These are phyloP conservation scores for Talaromyces sp. DNA, from an alignment of 2,329 filamentous ascomycete genomes.

Conservation along the genomic window DNA sequence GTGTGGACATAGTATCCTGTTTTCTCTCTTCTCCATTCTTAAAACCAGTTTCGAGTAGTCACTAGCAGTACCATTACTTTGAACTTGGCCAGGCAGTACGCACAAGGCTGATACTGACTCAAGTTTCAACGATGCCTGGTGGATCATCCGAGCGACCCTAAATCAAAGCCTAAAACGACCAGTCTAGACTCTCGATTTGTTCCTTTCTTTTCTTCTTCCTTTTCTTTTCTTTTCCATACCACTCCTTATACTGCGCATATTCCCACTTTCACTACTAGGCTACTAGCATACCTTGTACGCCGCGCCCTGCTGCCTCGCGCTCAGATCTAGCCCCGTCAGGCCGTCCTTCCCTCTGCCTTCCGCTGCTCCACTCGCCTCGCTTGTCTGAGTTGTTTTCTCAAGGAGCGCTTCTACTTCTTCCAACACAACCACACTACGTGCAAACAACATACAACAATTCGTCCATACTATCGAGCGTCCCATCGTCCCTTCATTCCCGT, in stretches of 20 bases:
- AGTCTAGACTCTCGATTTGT: slow-evolving; percentile 2
- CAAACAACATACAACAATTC: not conserved
- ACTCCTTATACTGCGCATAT: not conserved
- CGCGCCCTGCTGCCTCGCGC: not conserved
- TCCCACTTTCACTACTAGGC: not conserved
- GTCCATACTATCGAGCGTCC: not conserved
- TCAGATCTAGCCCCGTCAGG: not conserved
- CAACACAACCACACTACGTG: not conserved
- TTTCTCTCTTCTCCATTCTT: not conserved
- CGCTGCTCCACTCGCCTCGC: slow-evolving; percentile 5
- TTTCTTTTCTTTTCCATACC: not conserved
- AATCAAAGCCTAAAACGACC: not conserved
- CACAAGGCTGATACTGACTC: not conserved
- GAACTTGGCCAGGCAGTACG: not conserved
- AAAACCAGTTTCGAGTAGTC: too few species aligned
- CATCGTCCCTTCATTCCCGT: not conserved
- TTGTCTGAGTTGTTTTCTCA: not conserved
- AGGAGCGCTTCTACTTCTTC: not conserved
- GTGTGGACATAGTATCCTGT: not conserved
- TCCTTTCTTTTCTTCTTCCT: not conserved
- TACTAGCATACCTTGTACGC: not conserved
- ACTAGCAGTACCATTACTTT: too few species aligned
- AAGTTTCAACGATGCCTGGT: not conserved
- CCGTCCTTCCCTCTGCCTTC: not conserved
- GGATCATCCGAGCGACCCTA: slow-evolving; percentile 10